phyloP scores from a whole-genome alignment of 2,329 filamentous ascomycete species.

The Colletotrichum sp. region DNA sequence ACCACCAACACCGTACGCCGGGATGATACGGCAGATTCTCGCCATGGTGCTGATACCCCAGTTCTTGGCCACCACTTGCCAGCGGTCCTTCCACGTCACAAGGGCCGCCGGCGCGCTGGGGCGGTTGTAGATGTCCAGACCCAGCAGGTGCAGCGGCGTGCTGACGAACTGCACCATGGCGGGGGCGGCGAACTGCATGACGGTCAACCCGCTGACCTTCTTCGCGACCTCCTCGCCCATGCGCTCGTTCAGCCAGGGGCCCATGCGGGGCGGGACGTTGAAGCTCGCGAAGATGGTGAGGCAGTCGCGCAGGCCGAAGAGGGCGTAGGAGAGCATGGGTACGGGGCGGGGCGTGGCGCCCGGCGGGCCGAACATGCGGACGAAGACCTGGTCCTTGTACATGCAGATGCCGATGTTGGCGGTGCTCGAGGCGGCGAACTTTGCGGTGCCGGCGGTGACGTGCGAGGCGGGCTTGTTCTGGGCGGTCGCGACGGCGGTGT shows the following conservation, averaged over 20 bases:
- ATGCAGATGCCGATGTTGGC: conserved; percentile 87
- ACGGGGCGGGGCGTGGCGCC: conserved; percentile 59
- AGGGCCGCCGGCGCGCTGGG: conserved; percentile 38
- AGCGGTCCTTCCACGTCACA: conserved; percentile 62
- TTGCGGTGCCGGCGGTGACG: conserved; percentile 76
- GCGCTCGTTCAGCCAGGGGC: conserved; percentile 66
- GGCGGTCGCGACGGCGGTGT: conserved; percentile 76
- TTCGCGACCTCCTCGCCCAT: conserved; percentile 58
- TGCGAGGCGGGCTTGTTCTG: conserved; percentile 58
- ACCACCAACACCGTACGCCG: conserved; percentile 87
- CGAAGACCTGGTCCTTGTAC: conserved; percentile 89
- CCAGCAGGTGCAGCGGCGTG: conserved; percentile 85
- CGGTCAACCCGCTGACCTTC: conserved; percentile 56
- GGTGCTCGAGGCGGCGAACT: conserved; percentile 81
- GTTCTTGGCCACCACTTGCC: conserved; percentile 70
- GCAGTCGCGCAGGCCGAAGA: conserved; percentile 85
- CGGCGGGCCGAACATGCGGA: conserved; percentile 77
- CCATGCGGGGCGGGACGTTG: conserved; percentile 83
- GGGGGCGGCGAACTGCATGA: conserved; percentile 82
- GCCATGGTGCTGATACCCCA: conserved; percentile 78
- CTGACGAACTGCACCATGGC: conserved; percentile 79
- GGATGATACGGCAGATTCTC: conserved; percentile 83
- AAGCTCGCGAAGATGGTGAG: conserved; percentile 92
- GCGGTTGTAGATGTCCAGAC: conserved; percentile 86
- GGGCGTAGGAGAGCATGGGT: conserved; percentile 71